A percentile compares a stretch with the other conserved stretches of the same genome.
phyloP scores from a whole-genome alignment of 306 rosid species.

The Trifolium fragiferum region DNA sequence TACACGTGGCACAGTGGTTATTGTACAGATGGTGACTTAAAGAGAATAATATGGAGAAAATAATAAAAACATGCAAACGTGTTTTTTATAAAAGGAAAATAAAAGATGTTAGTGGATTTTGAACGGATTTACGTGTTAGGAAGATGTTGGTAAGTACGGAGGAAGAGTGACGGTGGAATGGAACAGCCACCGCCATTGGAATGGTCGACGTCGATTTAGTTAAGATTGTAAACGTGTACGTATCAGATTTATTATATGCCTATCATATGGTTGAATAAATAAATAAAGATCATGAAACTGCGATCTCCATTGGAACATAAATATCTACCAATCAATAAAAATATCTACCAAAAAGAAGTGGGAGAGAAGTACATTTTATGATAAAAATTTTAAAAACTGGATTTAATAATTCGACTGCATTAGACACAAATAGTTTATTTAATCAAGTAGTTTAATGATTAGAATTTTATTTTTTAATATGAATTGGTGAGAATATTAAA shows the following conservation, averaged over 20 bases:
- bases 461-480: too few species aligned
- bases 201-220: not conserved
- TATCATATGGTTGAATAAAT: not conserved
- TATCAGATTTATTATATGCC: not conserved
- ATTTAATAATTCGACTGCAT: too few species aligned
- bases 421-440: too few species aligned
- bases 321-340: too few species aligned
- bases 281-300: not conserved
- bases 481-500: too few species aligned
- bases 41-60: not conserved
- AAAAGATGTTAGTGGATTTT: not conserved
- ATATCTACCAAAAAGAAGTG: too few species aligned
- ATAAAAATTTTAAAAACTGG: too few species aligned
- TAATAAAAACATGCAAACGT: conserved; percentile 18
- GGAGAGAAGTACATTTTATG: too few species aligned
- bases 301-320: too few species aligned
- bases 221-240: conserved; percentile 39
- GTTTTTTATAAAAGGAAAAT: conserved; percentile 32
- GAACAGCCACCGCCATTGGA: conserved; percentile 36
- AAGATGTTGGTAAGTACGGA: not conserved
- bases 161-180: not conserved
- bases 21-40: conserved; percentile 28
- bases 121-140: conserved; percentile 40
- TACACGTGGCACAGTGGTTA: conserved; percentile 24
- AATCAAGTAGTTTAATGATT: too few species aligned